Base-by-base conservation (phyloP, 805 yeast genomes). In the Candida michaelii region DNA sequence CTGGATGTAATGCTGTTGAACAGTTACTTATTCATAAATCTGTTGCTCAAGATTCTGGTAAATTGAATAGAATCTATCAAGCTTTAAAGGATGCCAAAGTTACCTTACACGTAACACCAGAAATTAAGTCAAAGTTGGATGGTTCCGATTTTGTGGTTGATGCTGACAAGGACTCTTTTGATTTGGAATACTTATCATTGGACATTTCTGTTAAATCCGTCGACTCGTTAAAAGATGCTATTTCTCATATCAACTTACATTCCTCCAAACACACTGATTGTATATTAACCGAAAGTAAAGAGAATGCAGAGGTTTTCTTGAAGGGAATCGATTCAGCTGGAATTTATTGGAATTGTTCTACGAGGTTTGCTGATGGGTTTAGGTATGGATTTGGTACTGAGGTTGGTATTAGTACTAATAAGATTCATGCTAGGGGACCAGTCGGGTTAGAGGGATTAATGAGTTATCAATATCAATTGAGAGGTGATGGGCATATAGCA, bases 371-470 rank as follows among this genome's bases (percentile, higher is more conserved):
- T 5, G 99, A 93, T 64, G 99, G 99, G 3, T 93, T 88, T 75
- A 79, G 99, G 61, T 93, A 91, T 59, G 99, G 99, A 0, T 93
- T 95, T 60, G 99, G 99, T 40, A 85, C 99, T 5, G 99, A 93
- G 64, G 99, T 93, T 13, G 99, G 99, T 27, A 91, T 93, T 46
- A 85, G 96, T 37, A 93, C 99, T 34, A 90, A 91, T 60, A 93
- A 93, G 63, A 89, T 93, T 48, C 99, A 93, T 61, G 96, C 99
- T 8, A 78, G 99, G 56, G 99, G 99, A 2, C 99, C 99, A 12
- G 98, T 93, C 25, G 99, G 99, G 2, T 74, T 93, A 24, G 99
- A 93, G 60, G 99, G 99, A 1, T 74, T 93, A 51, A 95, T 91
- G 60, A 87, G 95, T 54, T 93, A 93, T 64, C 98, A 93, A 65